Conservation (phyloP, 2,329 filamentous ascomycete species). For the Pseudopithomyces maydicus region DNA sequence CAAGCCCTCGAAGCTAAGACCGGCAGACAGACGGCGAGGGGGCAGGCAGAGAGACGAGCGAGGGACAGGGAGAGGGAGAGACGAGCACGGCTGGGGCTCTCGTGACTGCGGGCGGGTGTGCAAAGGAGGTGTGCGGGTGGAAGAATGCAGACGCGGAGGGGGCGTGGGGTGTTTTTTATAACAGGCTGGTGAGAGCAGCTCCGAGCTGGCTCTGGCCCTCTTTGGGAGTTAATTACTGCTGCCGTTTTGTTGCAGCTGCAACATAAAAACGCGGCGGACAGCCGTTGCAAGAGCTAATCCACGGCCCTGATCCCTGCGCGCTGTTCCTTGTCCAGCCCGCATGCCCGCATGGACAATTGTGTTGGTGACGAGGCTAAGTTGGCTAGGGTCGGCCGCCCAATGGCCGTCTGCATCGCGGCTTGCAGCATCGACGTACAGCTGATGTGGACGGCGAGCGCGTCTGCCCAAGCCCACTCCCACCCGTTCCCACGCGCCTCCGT, state of each 20-base stretch:
- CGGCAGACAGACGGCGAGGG: background rate
- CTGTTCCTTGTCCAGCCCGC: slow-evolving; percentile 14
- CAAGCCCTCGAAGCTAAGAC: background rate
- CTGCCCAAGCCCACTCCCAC: background rate
- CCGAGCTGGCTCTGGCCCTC: slow-evolving; percentile 41
- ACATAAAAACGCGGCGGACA: slow-evolving; percentile 26
- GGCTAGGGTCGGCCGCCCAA: slow-evolving; percentile 23
- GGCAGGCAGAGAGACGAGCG: background rate
- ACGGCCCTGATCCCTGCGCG: slow-evolving; percentile 1
- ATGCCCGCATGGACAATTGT: slow-evolving; percentile 19
- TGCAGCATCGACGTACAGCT: background rate
- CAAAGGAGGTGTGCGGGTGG: slow-evolving; percentile 10
- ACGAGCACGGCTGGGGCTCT: background rate
- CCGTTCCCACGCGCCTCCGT: background rate
- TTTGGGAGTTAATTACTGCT: slow-evolving; percentile 46
- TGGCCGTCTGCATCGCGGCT: slow-evolving; percentile 13
- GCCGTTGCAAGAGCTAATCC: slow-evolving; percentile 5
- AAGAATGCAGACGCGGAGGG: slow-evolving; percentile 34
- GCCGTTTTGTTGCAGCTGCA: slow-evolving; percentile 49
- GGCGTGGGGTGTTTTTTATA: slow-evolving; percentile 47
- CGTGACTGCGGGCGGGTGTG: background rate
- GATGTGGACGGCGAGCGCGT: background rate
- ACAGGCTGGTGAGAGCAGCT: slow-evolving; percentile 37
- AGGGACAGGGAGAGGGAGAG: background rate
- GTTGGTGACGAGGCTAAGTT: slow-evolving; percentile 29